Evolutionary conservation across 2,329 filamentous ascomycete species (phyloP), one percentile per base, ranked within the genome.

Genomic region (Exophiala spinifera): DNA sequence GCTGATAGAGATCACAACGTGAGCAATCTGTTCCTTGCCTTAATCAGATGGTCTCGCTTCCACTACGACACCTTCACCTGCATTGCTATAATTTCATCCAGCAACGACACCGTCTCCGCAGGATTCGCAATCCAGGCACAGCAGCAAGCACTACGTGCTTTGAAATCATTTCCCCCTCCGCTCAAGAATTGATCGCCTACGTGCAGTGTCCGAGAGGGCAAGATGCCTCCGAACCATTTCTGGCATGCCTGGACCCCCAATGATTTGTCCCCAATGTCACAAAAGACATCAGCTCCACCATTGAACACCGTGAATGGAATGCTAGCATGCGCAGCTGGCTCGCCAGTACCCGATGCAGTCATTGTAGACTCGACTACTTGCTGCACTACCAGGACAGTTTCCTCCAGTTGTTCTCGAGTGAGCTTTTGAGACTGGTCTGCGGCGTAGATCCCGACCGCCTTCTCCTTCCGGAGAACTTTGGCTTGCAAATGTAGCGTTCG

Each of bases 291-390:
- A 59, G 94, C 92, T 10, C 94, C 94, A 50, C 92, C 94, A 70
- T 99, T 99, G 77, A 99, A 99, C 19, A 94, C 94, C 69, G 94
- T 99, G 68, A 97, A 99, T 0, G 94, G 94, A 28, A 99, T 63
- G 19, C 57, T 42, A 10, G 63, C 59, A 52, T 63, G 57, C 3
- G 43, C 17, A n/a, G 53, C 34, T 17, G 44, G 34, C 11, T 42
- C 40, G 8, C 43, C 53, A 13, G 49, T 31, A 8, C 34, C 23
- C 3, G 64, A 61, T 79, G 70, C 39, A 76, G 72, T 87, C 1
- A 81, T 75, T 37, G 86, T 89, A 64, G 91, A 82, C 72, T 97
- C 92, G 3, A 99, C 80, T 46, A 90, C 91, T 69, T 95, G 92
- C 71, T 97, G 92, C 15, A 94, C 89, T 1, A 95, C 90, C 10